Conservation (phyloP, 371 early-diverging fungal genomes). For the Mortierella sp. region DNA sequence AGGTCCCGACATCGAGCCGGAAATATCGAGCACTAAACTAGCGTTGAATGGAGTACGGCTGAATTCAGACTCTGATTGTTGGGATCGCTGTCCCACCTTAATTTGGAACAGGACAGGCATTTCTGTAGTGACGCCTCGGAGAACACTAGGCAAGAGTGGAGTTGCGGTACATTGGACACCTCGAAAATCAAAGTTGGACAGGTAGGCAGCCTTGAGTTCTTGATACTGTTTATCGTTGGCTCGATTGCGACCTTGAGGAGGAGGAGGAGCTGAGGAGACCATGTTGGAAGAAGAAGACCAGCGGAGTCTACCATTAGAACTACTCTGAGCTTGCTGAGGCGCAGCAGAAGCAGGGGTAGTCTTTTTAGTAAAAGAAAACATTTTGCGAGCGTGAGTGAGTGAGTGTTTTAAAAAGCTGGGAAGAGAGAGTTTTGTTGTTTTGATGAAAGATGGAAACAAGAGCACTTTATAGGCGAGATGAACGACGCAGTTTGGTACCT, state of each 20-base stretch:
- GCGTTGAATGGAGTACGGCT: slow-evolving; percentile 37
- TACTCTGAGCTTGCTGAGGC: no score
- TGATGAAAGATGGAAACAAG: no score
- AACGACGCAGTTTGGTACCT: no score
- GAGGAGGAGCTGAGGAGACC: background rate
- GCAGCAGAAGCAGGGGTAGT: no score
- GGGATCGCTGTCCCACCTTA: slow-evolving; percentile 38
- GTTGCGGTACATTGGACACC: slow-evolving; percentile 32
- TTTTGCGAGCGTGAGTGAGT: no score
- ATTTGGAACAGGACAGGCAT: slow-evolving; percentile 39
- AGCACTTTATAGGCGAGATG: no score
- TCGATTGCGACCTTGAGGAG: slow-evolving; percentile 25
- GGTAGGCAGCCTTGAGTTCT: slow-evolving; percentile 23
- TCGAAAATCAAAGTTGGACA: slow-evolving; percentile 37
- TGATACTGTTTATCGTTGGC: slow-evolving; percentile 29
- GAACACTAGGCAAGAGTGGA: slow-evolving; percentile 35
- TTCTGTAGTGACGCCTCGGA: slow-evolving; percentile 29
- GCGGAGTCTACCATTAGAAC: no score
- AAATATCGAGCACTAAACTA: slow-evolving; percentile 38
- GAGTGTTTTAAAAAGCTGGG: no score
- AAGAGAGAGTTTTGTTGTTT: no score
- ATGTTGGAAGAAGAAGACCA: no score
- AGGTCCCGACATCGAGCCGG: slow-evolving; percentile 27
- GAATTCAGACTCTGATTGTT: slow-evolving; percentile 7
- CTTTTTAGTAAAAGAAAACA: no score